These are phyloP conservation scores for Penicillium sp. DNA, from an alignment of 2,329 filamentous ascomycete species.

Conservation along the genomic window DNA sequence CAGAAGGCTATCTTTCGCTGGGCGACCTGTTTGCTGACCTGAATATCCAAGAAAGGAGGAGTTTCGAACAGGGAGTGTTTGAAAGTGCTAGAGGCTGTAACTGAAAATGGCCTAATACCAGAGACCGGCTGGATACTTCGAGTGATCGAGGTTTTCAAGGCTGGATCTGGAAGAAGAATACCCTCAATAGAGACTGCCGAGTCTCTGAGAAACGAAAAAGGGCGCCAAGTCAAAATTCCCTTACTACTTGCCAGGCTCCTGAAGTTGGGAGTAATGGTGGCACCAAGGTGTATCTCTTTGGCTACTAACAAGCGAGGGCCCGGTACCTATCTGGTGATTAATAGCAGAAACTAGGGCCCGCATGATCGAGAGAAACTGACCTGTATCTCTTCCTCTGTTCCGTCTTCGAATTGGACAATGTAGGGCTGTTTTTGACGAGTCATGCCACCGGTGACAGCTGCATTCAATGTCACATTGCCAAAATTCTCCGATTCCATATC, in stretches of 20 bases:
- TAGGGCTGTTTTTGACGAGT: conserved; percentile 22
- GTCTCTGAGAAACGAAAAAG: conserved; percentile 34
- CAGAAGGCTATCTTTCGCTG: conserved; percentile 31
- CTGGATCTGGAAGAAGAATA: conserved; percentile 32
- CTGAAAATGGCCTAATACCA: conserved; percentile 35
- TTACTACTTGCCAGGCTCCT: conserved; percentile 27
- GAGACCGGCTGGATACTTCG: conserved; percentile 33
- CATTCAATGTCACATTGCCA: conserved; percentile 33
- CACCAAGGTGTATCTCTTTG: conserved; percentile 34
- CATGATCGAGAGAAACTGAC: conserved; percentile 20
- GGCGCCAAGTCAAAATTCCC: conserved; percentile 28
- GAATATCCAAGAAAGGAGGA: conserved; percentile 34
- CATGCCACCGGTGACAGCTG: conserved; percentile 34
- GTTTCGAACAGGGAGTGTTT: conserved; percentile 26
- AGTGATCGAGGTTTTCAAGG: conserved; percentile 29
- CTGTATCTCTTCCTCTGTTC: conserved; percentile 23
- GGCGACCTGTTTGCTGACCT: conserved; percentile 34
- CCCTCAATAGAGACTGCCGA: conserved; percentile 30
- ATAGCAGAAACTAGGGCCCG: background rate
- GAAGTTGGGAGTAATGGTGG: conserved; percentile 31
- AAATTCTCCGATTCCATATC: conserved; percentile 8
- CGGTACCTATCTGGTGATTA: conserved; percentile 29
- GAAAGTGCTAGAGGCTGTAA: conserved; percentile 32
- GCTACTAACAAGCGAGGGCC: conserved; percentile 30
- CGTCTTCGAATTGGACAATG: conserved; percentile 27